These are phyloP conservation scores for Plasmopara muralis DNA, from an alignment of 352 stramenopile genomes.

Conservation along the genomic window DNA sequence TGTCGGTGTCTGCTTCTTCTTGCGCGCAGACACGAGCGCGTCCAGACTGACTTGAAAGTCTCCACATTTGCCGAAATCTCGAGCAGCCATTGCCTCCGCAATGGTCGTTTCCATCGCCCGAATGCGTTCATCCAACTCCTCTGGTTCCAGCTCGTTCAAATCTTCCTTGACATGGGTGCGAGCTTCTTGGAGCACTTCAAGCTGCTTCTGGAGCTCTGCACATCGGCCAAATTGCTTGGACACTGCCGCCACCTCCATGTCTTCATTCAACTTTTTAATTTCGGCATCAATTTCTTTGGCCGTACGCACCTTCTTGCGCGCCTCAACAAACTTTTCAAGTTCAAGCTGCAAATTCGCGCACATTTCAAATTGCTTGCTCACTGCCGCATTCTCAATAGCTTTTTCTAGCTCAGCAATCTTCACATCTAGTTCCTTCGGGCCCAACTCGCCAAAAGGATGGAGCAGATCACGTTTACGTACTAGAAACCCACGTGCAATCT, in stretches of 20 bases:
- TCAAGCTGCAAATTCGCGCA: conserved; percentile 82
- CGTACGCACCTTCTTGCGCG: conserved; percentile 78
- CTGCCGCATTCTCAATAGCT: conserved; percentile 69
- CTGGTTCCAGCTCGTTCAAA: conserved; percentile 76
- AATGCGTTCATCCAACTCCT: conserved; percentile 80
- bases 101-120: conserved; percentile 56
- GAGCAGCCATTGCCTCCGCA: conserved; percentile 64
- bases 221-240: conserved; percentile 80
- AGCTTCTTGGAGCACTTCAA: conserved; percentile 72
- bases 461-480: conserved; percentile 71
- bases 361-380: conserved; percentile 81
- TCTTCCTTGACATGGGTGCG: conserved; percentile 77
- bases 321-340: conserved; percentile 72
- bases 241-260: conserved; percentile 68
- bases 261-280: conserved; percentile 64
- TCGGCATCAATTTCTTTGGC: conserved; percentile 80
- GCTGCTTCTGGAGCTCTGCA: conserved; percentile 71
- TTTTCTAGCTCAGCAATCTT: conserved; percentile 73
- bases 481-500: conserved; percentile 60
- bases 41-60: conserved; percentile 69
- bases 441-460: conserved; percentile 67
- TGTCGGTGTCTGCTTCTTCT: conserved; percentile 81
- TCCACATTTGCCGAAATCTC: conserved; percentile 75
- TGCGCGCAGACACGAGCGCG: conserved; percentile 54
- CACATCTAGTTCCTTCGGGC: conserved; percentile 68